Evolutionary conservation across 352 stramenopile genomes (phyloP).

Genomic region (Pythium angustatum): DNA sequence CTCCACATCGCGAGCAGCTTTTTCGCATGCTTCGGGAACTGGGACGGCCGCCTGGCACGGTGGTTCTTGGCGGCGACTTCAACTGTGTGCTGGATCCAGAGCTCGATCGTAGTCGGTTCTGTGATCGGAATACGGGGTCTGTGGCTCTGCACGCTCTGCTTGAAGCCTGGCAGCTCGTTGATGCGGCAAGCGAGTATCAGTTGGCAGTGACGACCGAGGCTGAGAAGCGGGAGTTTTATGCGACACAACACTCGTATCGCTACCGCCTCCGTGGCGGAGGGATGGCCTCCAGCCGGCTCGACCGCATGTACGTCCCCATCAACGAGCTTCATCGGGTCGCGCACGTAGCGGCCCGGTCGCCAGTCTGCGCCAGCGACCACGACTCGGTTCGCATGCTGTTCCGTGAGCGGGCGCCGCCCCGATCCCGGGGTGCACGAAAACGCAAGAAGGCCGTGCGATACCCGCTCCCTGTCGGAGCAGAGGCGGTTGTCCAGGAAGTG

Average conservation of each 20-base stretch:
- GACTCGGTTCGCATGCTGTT: background rate
- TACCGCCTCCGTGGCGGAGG: background rate
- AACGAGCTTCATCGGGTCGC: background rate
- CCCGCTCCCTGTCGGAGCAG: background rate
- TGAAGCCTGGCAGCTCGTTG: background rate
- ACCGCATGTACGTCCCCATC: background rate
- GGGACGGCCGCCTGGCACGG: background rate
- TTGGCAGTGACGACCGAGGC: background rate
- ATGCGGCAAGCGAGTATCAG: background rate
- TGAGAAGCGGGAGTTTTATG: background rate
- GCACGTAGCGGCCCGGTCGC: background rate
- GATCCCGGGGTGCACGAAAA: no score
- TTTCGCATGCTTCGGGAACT: background rate
- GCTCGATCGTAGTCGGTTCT: background rate
- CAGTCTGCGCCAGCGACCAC: background rate
- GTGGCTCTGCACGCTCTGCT: background rate
- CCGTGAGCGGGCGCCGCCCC: background rate
- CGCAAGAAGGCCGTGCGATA: background rate
- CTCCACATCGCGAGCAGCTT: background rate
- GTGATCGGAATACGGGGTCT: background rate
- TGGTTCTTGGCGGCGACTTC: constrained; percentile 6
- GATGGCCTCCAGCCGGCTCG: background rate
- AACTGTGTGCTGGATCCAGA: constrained; percentile 6
- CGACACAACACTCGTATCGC: background rate
- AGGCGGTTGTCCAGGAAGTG: no score